Evolutionary conservation across 73 alveolate genomes (phyloP), one percentile per base, ranked within the genome.

Genomic region (Breviolum minutum): DNA sequence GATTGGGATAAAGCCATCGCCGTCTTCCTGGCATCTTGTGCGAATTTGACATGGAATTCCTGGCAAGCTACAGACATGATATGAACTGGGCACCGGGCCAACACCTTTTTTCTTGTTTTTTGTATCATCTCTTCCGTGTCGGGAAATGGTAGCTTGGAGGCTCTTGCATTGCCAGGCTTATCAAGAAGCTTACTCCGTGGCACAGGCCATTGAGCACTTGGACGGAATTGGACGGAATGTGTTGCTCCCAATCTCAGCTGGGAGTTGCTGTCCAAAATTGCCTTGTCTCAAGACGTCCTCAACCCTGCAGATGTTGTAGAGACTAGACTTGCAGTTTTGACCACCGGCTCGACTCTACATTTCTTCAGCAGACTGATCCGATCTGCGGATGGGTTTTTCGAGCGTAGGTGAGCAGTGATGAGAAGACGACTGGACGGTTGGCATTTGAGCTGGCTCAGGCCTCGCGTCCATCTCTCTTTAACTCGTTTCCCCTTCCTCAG

Each of bases 1-100:
- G 97, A 90, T 60, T 90, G 97, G 97, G 97, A 90, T 48, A 90
- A 90, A 40, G 97, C 97, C 32, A 73, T 76, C 11, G 97, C 97
- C 12, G 97, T 24, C 77, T 26, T 16, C 61, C 93, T 20, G 73
- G 63, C 93, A 27, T 61, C 24, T 81, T 11, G 24, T 11, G 27
- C 87, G 17, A 17, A 22, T 17, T 68, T 22, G 77, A 68, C 24
- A 22, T 68, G n/a, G n/a, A 17, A 68, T 14, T 68, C 17, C 2
- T 6, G 17, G 17, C 77, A 17, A 17, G 77, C 77, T 68, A 14
- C 77, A 17, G n/a, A 68, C 24, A 17, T 22, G 77, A 68, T 68
- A 22, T 68, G 77, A 68, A 68, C 17, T 68, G 77, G 77, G 2
- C 77, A 68, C 17, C 17, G 17, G n/a, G n/a, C n/a, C 77, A 68